These are phyloP conservation scores for Dactylellina drechsleri DNA, from an alignment of 2,329 filamentous ascomycete species.

Conservation along the genomic window DNA sequence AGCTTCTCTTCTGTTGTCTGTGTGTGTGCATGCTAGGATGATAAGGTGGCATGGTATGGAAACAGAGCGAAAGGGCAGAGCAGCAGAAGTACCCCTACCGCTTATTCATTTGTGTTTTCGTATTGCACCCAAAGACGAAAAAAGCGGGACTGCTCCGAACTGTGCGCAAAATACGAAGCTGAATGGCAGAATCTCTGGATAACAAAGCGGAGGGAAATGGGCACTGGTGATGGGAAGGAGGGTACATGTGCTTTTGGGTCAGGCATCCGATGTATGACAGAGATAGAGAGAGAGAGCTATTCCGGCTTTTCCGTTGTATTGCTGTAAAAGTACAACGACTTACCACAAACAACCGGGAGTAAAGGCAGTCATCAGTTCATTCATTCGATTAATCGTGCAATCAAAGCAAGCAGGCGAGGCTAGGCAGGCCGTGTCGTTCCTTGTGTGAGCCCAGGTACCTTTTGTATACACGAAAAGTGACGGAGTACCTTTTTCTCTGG, in stretches of 20 bases:
- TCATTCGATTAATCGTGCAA: background rate
- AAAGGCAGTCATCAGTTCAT: background rate
- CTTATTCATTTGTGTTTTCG: too few relatives aligned
- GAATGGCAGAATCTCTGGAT: background rate
- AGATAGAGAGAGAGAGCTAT: background rate
- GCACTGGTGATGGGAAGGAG: background rate
- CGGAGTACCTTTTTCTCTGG: too few relatives aligned
- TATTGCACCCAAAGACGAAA: background rate
- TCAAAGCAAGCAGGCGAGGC: background rate
- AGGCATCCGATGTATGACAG: conserved; percentile 6
- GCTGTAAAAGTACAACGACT: background rate
- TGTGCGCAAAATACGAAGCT: background rate
- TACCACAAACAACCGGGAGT: background rate
- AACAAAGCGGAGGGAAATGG: background rate
- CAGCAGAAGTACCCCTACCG: too few relatives aligned
- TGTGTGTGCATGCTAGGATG: too few relatives aligned
- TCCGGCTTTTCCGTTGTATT: background rate
- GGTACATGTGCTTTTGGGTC: conserved; percentile 2
- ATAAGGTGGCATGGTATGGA: too few relatives aligned
- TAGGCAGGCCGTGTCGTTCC: background rate
- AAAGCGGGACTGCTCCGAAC: conserved; percentile 1
- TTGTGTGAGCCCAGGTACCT: background rate
- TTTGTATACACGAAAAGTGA: too few relatives aligned
- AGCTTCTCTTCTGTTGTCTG: too few relatives aligned
- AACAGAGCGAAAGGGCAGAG: too few relatives aligned